Conservation (phyloP, 1,284 basidiomycete species). For the Rhodotorula glutinis region DNA sequence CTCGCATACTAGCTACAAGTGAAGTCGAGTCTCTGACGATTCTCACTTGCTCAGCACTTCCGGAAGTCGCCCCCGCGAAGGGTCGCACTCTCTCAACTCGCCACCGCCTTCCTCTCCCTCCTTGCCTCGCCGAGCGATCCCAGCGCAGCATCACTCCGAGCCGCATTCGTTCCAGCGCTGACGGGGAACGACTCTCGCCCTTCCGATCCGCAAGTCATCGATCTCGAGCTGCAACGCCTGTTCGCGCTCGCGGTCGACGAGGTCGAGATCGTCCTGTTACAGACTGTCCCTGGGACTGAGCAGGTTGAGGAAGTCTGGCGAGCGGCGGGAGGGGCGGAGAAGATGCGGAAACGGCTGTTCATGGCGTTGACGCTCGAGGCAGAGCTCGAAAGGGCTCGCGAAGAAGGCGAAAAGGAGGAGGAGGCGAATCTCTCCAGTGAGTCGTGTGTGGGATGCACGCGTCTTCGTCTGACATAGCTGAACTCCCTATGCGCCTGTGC, state of each 20-base stretch:
- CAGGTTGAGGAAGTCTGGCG: slow-evolving; percentile 20
- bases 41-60: slow-evolving; percentile 7
- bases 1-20: not conserved
- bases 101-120: slow-evolving; percentile 20
- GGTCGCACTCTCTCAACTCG: slow-evolving; percentile 11
- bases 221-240: slow-evolving; percentile 9
- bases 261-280: slow-evolving; percentile 11
- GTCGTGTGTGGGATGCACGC: too few species aligned
- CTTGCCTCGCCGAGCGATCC: slow-evolving; percentile 15
- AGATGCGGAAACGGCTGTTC: slow-evolving; percentile 12
- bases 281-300: slow-evolving; percentile 11
- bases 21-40: too few species aligned
- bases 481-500: too few species aligned
- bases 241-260: slow-evolving; percentile 7
- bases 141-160: slow-evolving; percentile 8
- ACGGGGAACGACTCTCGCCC: slow-evolving; percentile 7
- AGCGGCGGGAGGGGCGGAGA: not conserved
- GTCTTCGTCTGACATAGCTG: too few species aligned
- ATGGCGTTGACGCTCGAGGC: slow-evolving; percentile 10
- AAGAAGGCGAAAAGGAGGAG: slow-evolving; percentile 16
- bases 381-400: slow-evolving; percentile 23
- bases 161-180: slow-evolving; percentile 28
- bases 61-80: slow-evolving; percentile 19
- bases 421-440: slow-evolving; percentile 28
- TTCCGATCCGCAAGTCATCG: not conserved